Conservation (phyloP, 192 early-diverging fungal species). For the Rhizophagus clarus region DNA sequence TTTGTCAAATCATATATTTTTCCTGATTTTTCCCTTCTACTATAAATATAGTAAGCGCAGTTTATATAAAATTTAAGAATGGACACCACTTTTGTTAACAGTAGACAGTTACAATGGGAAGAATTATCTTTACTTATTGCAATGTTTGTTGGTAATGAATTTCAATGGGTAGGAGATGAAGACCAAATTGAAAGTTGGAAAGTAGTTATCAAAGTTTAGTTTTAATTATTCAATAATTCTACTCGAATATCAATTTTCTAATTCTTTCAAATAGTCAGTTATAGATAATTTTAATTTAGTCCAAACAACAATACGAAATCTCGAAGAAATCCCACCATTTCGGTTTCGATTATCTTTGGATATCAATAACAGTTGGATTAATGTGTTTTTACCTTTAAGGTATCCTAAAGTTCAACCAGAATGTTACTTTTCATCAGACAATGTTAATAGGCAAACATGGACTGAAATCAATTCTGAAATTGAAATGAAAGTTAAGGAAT, state of each 20-base stretch:
- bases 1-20: neutral
- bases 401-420: neutral
- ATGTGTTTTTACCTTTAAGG: neutral
- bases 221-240: neutral
- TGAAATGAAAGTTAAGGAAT: neutral
- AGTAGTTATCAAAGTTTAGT: neutral
- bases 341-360: neutral
- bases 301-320: neutral
- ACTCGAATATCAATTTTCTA: neutral
- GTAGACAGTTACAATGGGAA: neutral
- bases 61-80: no score
- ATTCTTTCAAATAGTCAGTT: neutral
- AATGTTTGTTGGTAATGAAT: conserved; percentile 4
- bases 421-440: conserved; percentile 15
- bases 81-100: neutral
- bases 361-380: neutral
- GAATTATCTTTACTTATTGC: conserved; percentile 4
- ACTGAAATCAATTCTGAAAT: conserved; percentile 7
- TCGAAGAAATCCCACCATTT: neutral
- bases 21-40: neutral
- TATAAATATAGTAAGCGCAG: no score
- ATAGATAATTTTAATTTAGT: neutral
- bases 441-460: neutral
- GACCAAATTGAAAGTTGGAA: conserved; percentile 4
- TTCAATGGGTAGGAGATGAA: neutral